Percentiles rank a stretch among this genome's conserved stretches.
Conservation (phyloP, 108 stramenopile species). For the Skeletonema costatum region DNA sequence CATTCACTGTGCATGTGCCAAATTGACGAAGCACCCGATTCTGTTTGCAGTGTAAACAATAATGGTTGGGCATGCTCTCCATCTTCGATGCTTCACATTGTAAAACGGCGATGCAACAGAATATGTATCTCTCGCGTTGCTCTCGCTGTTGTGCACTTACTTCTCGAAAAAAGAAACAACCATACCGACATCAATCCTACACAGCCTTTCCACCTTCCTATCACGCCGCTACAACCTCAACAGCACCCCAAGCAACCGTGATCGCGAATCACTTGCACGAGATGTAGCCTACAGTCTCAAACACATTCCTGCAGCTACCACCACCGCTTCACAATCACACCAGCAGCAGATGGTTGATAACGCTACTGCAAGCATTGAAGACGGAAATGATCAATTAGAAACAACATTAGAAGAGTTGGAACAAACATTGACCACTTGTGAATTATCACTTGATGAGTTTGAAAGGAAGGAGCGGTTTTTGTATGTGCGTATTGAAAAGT, state of each 20-base stretch:
- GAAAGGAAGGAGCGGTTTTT: conserved; percentile 6
- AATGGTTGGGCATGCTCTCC: too few relatives aligned
- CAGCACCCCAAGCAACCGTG: background rate
- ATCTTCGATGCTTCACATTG: too few relatives aligned
- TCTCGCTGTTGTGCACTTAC: too few relatives aligned
- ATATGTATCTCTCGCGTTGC: too few relatives aligned
- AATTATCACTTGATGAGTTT: background rate
- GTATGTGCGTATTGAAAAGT: background rate
- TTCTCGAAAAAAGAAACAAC: too few relatives aligned
- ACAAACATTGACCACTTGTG: background rate
- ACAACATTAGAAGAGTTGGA: background rate
- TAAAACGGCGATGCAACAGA: too few relatives aligned
- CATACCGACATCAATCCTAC: background rate
- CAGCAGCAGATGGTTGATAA: background rate
- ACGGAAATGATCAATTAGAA: background rate
- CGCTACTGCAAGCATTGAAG: background rate
- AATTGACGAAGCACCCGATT: too few relatives aligned
- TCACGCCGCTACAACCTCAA: background rate
- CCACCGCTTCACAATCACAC: background rate
- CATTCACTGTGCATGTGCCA: too few relatives aligned
- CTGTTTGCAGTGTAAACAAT: too few relatives aligned
- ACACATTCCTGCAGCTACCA: background rate
- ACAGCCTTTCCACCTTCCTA: background rate
- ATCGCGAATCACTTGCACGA: background rate
- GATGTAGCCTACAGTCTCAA: conserved; percentile 6